phyloP scores from a whole-genome alignment of 148 eudicot species.

The Spergularia bocconei region DNA sequence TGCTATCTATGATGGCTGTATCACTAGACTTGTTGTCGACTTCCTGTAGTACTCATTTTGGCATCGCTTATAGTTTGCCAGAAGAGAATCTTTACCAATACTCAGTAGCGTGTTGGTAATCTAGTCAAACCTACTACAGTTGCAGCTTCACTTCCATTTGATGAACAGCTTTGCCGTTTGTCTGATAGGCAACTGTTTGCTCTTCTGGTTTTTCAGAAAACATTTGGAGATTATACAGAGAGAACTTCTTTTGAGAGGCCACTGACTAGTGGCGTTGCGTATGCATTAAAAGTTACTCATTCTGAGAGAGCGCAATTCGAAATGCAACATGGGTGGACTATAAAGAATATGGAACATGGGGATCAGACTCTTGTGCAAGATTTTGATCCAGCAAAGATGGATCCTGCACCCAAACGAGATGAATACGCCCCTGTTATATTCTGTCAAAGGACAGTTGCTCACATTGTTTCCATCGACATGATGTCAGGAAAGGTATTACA shows the following conservation, averaged over 20 bases:
- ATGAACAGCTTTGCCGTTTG: background rate
- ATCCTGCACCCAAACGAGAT: slow-evolving; percentile 74
- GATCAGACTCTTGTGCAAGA: slow-evolving; percentile 82
- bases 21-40: too few species aligned
- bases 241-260: slow-evolving; percentile 96
- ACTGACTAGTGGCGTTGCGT: slow-evolving; percentile 92
- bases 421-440: slow-evolving; percentile 98
- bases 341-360: slow-evolving; percentile 80
- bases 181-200: background rate
- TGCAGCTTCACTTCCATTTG: background rate
- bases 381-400: slow-evolving; percentile 60
- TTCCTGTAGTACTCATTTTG: too few species aligned
- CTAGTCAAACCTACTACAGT: background rate
- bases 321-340: slow-evolving; percentile 79
- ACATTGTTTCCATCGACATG: slow-evolving; percentile 92
- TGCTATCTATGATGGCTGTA: too few species aligned
- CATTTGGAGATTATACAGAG: slow-evolving; percentile 79
- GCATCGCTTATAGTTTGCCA: background rate
- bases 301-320: slow-evolving; percentile 75
- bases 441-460: slow-evolving; percentile 82
- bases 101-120: background rate
- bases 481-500: slow-evolving; percentile 87
- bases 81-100: background rate
- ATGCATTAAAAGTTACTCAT: slow-evolving; percentile 79
- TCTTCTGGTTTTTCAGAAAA: slow-evolving; percentile 48